These are phyloP conservation scores for Paramecium biaurelia DNA, from an alignment of 73 alveolate species.

Conservation along the genomic window DNA sequence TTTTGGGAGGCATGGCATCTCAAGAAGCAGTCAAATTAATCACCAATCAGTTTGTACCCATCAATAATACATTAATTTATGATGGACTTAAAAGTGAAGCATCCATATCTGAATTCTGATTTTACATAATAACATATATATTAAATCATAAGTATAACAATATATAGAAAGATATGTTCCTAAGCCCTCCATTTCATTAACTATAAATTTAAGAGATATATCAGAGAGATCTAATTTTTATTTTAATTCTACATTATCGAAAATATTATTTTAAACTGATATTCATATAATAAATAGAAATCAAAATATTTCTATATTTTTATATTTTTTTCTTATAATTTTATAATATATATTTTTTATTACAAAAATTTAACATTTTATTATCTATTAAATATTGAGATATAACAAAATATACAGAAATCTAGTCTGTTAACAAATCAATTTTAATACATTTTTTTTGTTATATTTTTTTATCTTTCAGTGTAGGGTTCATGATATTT, in stretches of 20 bases:
- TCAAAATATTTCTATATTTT: too few relatives aligned
- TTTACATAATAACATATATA: background rate
- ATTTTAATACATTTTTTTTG: background rate
- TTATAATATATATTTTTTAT: too few relatives aligned
- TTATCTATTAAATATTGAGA: background rate
- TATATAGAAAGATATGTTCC: too few relatives aligned
- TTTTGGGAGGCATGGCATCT: conserved; percentile 95
- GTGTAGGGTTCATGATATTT: background rate
- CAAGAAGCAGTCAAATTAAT: conserved; percentile 96
- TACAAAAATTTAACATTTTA: too few relatives aligned
- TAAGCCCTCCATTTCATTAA: too few relatives aligned
- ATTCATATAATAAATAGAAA: too few relatives aligned
- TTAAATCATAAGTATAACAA: background rate
- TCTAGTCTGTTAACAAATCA: background rate
- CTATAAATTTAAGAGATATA: too few relatives aligned
- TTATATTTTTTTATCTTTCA: background rate
- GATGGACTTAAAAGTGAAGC: conserved; percentile 84
- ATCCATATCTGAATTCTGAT: conserved; percentile 78
- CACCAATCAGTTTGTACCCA: conserved; percentile 89
- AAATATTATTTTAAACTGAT: too few relatives aligned
- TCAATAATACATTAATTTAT: conserved; percentile 90
- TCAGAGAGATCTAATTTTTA: too few relatives aligned
- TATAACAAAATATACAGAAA: background rate
- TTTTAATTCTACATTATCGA: too few relatives aligned
- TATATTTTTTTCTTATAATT: too few relatives aligned